A percentile compares a stretch with the other conserved stretches of the same genome.
phyloP scores from a whole-genome alignment of 345 rosid species.

The Garcia nutans region DNA sequence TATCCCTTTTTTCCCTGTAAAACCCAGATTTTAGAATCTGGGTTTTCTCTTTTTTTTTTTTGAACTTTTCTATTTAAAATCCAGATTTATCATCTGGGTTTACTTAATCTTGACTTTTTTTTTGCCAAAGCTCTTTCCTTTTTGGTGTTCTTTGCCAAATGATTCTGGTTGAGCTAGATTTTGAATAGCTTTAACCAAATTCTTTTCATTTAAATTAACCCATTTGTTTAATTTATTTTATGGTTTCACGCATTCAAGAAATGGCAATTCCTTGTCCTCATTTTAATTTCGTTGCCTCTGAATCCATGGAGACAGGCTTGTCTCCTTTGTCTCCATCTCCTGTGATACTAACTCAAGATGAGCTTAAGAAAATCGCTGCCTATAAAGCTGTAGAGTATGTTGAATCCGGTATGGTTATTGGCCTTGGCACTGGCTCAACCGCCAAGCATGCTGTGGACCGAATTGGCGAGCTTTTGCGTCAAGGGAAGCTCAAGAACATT shows the following conservation, averaged over 20 bases:
- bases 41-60: background rate
- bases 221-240: background rate
- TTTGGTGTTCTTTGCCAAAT: background rate
- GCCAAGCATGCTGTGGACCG: conserved; percentile 91
- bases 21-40: background rate
- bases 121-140: too few species aligned
- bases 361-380: conserved; percentile 70
- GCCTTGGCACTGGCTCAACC: conserved; percentile 94
- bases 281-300: conserved; percentile 5
- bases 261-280: conserved; percentile 14
- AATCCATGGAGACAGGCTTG: conserved; percentile 1
- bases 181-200: background rate
- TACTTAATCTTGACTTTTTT: background rate
- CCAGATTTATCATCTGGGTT: background rate
- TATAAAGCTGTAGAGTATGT: conserved; percentile 86
- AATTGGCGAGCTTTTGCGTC: conserved; percentile 69
- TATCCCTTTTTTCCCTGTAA: background rate
- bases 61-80: too few species aligned
- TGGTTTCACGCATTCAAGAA: background rate
- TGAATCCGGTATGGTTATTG: conserved; percentile 91
- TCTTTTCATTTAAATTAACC: conserved; percentile 1
- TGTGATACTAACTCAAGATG: conserved; percentile 55
- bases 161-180: background rate
- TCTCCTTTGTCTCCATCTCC: conserved; percentile 23
- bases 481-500: conserved; percentile 63